Evolutionary conservation across 1,284 basidiomycete genomes (phyloP).

Genomic region (Clitocybe nebularis): DNA sequence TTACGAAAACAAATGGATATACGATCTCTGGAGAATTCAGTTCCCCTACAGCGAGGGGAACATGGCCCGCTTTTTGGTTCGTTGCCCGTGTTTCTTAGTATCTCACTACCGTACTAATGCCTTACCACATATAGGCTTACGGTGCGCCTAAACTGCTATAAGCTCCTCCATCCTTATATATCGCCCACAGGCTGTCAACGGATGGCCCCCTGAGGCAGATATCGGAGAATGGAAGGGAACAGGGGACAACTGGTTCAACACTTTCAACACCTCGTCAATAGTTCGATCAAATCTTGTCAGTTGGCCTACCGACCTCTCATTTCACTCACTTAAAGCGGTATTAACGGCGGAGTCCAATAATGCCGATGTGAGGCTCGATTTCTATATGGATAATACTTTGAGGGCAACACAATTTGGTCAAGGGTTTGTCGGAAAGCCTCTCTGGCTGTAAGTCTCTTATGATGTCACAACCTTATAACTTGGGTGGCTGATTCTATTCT

Average conservation of each 20-base stretch:
- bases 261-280: conserved; percentile 37
- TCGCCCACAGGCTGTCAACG: conserved; percentile 30
- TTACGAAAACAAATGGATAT: conserved; percentile 30
- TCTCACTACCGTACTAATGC: background rate
- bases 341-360: conserved; percentile 34
- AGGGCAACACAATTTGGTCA: conserved; percentile 34
- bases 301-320: conserved; percentile 40
- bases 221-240: conserved; percentile 47
- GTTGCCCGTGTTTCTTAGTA: conserved; percentile 1
- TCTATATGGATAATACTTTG: conserved; percentile 35
- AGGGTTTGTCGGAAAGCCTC: conserved; percentile 34
- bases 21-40: conserved; percentile 41
- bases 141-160: conserved; percentile 16
- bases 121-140: conserved; percentile 25
- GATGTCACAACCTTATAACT: background rate
- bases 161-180: background rate
- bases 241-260: conserved; percentile 40
- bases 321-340: conserved; percentile 39
- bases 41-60: conserved; percentile 34
- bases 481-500: conserved; percentile 1
- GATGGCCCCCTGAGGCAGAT: conserved; percentile 41
- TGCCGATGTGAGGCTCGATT: conserved; percentile 34
- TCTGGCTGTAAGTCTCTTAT: conserved; percentile 34
- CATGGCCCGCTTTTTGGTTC: conserved; percentile 43
- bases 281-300: conserved; percentile 34